These are phyloP conservation scores for Saksenaea vasiformis DNA, from an alignment of 371 early-diverging fungal genomes.

Conservation along the genomic window DNA sequence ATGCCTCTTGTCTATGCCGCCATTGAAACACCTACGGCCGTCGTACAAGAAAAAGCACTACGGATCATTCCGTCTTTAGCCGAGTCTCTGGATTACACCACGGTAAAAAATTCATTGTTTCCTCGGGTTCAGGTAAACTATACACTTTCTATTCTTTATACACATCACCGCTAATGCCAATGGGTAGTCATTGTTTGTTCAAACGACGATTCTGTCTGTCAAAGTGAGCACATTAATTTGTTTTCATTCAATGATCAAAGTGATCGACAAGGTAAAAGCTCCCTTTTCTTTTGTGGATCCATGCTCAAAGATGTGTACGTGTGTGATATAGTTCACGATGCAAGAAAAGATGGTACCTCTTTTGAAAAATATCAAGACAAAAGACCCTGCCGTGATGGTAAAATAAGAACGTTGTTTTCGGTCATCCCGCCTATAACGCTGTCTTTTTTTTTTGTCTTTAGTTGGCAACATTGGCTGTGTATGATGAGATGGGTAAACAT, in stretches of 20 bases:
- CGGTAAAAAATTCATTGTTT: slow-evolving; percentile 71
- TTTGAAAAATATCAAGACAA: slow-evolving; percentile 74
- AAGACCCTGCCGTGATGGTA: slow-evolving; percentile 80
- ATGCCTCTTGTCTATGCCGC: slow-evolving; percentile 79
- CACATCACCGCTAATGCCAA: not conserved
- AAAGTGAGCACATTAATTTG: slow-evolving; percentile 79
- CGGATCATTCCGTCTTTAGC: slow-evolving; percentile 65
- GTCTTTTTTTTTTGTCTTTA: slow-evolving; percentile 9
- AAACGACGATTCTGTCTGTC: slow-evolving; percentile 71
- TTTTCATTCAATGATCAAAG: slow-evolving; percentile 72
- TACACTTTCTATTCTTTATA: not conserved
- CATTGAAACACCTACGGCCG: slow-evolving; percentile 57
- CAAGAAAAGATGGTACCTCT: slow-evolving; percentile 77
- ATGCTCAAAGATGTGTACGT: not conserved
- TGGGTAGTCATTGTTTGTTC: slow-evolving; percentile 59
- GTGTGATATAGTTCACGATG: slow-evolving; percentile 55
- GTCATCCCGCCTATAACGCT: not conserved
- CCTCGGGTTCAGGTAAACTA: slow-evolving; percentile 74
- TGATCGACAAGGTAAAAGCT: slow-evolving; percentile 68
- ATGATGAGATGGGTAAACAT: slow-evolving; percentile 74
- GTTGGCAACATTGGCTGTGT: slow-evolving; percentile 81
- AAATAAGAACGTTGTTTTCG: slow-evolving; percentile 7
- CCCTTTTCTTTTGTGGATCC: not conserved
- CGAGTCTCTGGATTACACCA: slow-evolving; percentile 68
- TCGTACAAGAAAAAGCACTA: slow-evolving; percentile 82